A percentile compares a stretch with the other conserved stretches of the same genome.
Conservation (phyloP, 768 basidiomycete species). For the Clitopilus passeckerianus region DNA sequence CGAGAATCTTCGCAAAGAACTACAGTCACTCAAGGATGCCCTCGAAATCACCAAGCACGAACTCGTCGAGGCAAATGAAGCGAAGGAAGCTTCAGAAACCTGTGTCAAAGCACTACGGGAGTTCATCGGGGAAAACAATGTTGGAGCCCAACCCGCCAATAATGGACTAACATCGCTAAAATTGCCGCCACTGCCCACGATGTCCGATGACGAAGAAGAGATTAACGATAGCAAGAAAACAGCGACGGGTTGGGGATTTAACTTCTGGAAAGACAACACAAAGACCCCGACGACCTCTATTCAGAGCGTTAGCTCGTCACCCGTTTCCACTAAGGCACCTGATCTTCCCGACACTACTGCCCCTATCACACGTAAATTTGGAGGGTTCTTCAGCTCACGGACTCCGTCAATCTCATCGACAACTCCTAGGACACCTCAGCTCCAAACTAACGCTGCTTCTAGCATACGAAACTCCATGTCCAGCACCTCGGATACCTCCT, state of each 20-base stretch:
- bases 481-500: constrained; percentile 56
- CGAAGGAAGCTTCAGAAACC: constrained; percentile 79
- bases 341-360: constrained; percentile 27
- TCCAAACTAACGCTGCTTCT: constrained; percentile 26
- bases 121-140: constrained; percentile 73
- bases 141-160: constrained; percentile 33
- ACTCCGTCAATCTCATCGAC: constrained; percentile 28
- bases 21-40: constrained; percentile 49
- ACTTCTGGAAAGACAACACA: constrained; percentile 54
- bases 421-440: constrained; percentile 17
- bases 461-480: constrained; percentile 36
- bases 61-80: constrained; percentile 75
- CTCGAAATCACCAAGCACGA: constrained; percentile 64
- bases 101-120: constrained; percentile 79
- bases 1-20: constrained; percentile 56
- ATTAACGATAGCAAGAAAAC: constrained; percentile 21
- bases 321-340: constrained; percentile 19
- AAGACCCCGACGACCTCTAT: constrained; percentile 15
- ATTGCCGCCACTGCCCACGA: constrained; percentile 36
- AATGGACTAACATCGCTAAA: constrained; percentile 22
- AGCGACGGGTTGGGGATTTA: constrained; percentile 54
- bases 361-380: constrained; percentile 61
- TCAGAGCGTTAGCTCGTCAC: constrained; percentile 21
- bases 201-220: constrained; percentile 31
- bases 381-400: constrained; percentile 64